Percentiles rank a stretch among this genome's conserved stretches.
phyloP scores from a whole-genome alignment of 2,329 filamentous ascomycete genomes.

The Xylaria sp. region DNA sequence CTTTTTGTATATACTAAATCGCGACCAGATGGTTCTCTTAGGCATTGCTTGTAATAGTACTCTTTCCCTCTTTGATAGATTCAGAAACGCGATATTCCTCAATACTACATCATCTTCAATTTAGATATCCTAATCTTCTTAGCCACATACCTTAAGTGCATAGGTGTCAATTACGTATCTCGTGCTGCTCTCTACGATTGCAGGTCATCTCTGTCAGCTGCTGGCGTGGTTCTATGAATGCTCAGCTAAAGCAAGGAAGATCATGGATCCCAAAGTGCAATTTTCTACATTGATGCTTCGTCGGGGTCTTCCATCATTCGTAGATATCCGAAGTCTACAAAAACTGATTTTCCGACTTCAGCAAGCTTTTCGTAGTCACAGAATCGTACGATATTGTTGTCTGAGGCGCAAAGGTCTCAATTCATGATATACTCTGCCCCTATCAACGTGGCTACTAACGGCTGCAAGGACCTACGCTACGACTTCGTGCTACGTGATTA shows the following conservation, averaged over 20 bases:
- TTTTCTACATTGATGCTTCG: background rate
- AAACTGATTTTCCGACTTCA: background rate
- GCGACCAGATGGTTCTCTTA: no score
- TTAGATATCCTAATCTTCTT: no score
- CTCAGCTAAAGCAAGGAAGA: background rate
- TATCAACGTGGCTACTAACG: background rate
- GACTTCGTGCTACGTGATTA: background rate
- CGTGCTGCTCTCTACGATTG: no score
- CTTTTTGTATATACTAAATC: no score
- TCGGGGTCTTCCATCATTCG: background rate
- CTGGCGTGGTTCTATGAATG: background rate
- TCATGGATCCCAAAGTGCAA: background rate
- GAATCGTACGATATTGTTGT: background rate
- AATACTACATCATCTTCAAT: no score
- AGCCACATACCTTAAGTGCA: no score
- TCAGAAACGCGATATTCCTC: background rate
- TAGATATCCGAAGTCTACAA: background rate
- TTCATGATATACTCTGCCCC: background rate
- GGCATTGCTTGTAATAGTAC: background rate
- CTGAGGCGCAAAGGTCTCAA: background rate
- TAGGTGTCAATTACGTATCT: no score
- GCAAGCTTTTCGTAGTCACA: background rate
- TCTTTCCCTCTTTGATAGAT: background rate
- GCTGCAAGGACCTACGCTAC: background rate
- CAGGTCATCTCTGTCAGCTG: background rate